Percentiles rank a stretch among this genome's conserved stretches.
These are phyloP conservation scores for Teunomyces gatunensis DNA, from an alignment of 805 yeast genomes.

Conservation along the genomic window DNA sequence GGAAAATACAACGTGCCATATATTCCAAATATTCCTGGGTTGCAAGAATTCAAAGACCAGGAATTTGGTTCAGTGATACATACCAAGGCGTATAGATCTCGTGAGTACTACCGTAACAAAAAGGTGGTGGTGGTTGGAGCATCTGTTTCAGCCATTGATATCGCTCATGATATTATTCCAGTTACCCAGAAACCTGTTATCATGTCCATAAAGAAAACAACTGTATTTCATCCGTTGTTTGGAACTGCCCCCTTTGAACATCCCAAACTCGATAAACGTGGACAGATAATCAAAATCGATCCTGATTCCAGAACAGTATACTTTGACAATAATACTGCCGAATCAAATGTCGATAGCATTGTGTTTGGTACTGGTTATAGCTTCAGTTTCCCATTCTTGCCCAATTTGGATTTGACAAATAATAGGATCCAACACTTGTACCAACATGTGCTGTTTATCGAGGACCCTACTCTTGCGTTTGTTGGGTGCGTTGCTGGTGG, in stretches of 20 bases:
- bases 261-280: constrained; percentile 9
- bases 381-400: constrained; percentile 21
- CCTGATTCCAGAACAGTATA: constrained; percentile 11
- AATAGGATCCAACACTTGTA: constrained; percentile 28
- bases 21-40: constrained; percentile 19
- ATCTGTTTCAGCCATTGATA: constrained; percentile 13
- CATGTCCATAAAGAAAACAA: constrained; percentile 20
- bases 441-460: constrained; percentile 30
- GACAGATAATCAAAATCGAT: constrained; percentile 8
- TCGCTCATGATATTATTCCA: constrained; percentile 18
- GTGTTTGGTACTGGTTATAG: constrained; percentile 26
- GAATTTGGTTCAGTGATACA: constrained; percentile 14
- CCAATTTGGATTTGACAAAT: constrained; percentile 21
- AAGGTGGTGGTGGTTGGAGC: constrained; percentile 21
- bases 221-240: constrained; percentile 4
- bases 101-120: constrained; percentile 14
- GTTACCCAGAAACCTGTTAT: constrained; percentile 15
- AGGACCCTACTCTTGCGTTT: constrained; percentile 31
- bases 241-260: constrained; percentile 10
- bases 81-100: constrained; percentile 17
- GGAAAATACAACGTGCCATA: constrained; percentile 23
- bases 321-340: constrained; percentile 17
- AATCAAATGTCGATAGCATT: constrained; percentile 16
- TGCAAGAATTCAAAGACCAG: constrained; percentile 12
- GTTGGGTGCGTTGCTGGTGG: constrained; percentile 40